Evolutionary conservation across 1,284 basidiomycete genomes (phyloP).

Genomic region (Rhodotorula sp.): DNA sequence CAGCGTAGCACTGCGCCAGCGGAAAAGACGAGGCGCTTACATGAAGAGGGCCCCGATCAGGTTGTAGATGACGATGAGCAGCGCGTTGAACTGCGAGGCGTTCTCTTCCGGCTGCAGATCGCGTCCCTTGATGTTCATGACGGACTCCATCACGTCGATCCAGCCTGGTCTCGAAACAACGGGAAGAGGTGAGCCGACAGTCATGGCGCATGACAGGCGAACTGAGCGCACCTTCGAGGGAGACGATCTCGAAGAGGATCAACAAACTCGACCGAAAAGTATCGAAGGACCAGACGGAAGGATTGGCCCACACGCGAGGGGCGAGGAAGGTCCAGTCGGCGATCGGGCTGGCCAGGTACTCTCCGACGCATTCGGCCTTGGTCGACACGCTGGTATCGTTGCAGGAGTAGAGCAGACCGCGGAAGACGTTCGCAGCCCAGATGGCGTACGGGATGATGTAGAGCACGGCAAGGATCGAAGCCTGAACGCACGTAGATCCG

Average conservation of each 20-base stretch:
- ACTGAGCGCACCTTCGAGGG: constrained; percentile 58
- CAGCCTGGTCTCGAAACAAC: constrained; percentile 59
- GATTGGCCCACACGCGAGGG: constrained; percentile 86
- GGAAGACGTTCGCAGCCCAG: constrained; percentile 94
- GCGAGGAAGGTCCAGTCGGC: constrained; percentile 65
- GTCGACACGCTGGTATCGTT: constrained; percentile 67
- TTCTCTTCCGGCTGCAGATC: constrained; percentile 70
- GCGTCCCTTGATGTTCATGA: constrained; percentile 72
- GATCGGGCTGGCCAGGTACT: constrained; percentile 59
- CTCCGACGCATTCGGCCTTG: constrained; percentile 68
- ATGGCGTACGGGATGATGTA: constrained; percentile 95
- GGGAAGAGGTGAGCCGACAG: background rate
- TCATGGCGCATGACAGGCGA: background rate
- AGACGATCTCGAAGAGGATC: constrained; percentile 95
- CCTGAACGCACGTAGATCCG: constrained; percentile 47
- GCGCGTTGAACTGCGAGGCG: constrained; percentile 72
- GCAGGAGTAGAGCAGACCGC: constrained; percentile 78
- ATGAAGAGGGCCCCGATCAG: constrained; percentile 87
- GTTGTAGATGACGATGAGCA: constrained; percentile 93
- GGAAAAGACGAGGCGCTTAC: constrained; percentile 48
- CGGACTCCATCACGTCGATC: constrained; percentile 84
- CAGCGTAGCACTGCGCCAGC: background rate
- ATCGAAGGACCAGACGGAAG: constrained; percentile 88
- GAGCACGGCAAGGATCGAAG: constrained; percentile 84
- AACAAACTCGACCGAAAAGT: constrained; percentile 79